Evolutionary conservation across 2,329 filamentous ascomycete genomes (phyloP).

Genomic region (Kalaharituber pfeilii): DNA sequence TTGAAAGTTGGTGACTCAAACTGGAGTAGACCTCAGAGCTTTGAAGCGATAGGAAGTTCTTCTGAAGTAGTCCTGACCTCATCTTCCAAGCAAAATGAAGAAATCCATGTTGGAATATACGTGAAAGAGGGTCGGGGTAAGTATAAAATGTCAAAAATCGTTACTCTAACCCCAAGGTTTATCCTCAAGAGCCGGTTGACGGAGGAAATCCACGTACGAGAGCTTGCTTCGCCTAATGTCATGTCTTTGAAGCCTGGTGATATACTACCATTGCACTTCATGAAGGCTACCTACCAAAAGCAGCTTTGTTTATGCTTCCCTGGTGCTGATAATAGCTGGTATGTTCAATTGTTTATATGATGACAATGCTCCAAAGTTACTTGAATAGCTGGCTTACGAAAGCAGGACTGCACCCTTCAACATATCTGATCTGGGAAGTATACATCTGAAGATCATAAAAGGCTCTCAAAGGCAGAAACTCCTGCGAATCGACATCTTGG

Average conservation of each 20-base stretch:
- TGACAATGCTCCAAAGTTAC: too few species aligned
- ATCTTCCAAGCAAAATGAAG: slow-evolving; percentile 43
- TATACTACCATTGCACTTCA: slow-evolving; percentile 71
- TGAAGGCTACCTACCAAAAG: slow-evolving; percentile 66
- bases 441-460: slow-evolving; percentile 85
- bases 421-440: slow-evolving; percentile 82
- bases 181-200: slow-evolving; percentile 83
- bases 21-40: slow-evolving; percentile 96
- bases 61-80: slow-evolving; percentile 74
- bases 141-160: slow-evolving; percentile 92
- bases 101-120: slow-evolving; percentile 81
- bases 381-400: not conserved
- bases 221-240: slow-evolving; percentile 57
- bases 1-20: slow-evolving; percentile 75
- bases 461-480: slow-evolving; percentile 76
- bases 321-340: slow-evolving; percentile 56
- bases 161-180: slow-evolving; percentile 82
- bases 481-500: slow-evolving; percentile 70
- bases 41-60: slow-evolving; percentile 89
- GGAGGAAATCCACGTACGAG: slow-evolving; percentile 76
- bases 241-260: slow-evolving; percentile 62
- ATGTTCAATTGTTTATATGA: too few species aligned
- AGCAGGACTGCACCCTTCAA: slow-evolving; percentile 70
- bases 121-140: slow-evolving; percentile 87
- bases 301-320: slow-evolving; percentile 87